Base-by-base conservation (phyloP, 2,329 filamentous ascomycete genomes). In the Alternaria novae-zelandiae region DNA sequence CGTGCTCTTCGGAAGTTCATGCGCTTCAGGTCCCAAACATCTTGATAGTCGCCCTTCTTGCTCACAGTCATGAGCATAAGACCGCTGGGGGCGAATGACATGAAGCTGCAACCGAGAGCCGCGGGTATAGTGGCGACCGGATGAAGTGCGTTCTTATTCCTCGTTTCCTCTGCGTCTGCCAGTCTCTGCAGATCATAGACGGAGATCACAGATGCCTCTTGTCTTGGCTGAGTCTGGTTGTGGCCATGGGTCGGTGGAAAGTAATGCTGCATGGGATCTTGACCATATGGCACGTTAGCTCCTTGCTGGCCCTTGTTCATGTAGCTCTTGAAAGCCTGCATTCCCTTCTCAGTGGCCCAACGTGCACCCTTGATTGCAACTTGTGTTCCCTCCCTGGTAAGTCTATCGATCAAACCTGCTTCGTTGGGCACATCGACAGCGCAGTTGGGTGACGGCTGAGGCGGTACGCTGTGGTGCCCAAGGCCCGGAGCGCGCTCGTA, bases 1-100 rank as follows among this genome's bases (percentile, higher is more conserved):
- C 76, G 76, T 3, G 71, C 67, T 63, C 75, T 79, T 44, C 82
- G 85, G 44, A 86, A 84, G 13, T 81, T 83, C 49, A 83, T 79
- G n/a, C 83, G 80, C 81, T 93, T 87, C 61, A 96, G 80, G 76
- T 95, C 92, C 92, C 92, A 96, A 1, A 95, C 88, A 8, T 89
- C 91, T 74, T 94, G 91, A 6, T 92, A 86, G 73, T 96, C 93
- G n/a, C 92, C 92, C 77, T 94, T 94, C 73, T 86, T 91, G 79
- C 91, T 95, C 7, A 91, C 91, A 0, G 91, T 94, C 79, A 96
- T 90, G 11, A 96, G 83, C 55, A 88, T 88, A 25, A 94, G 79
- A 0, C 91, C 92, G 7, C 87, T 88, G 0, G 92, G 91, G 2
- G 92, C 89, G 67, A 96, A 91, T 0, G 91, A 94, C 30, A 96